Evolutionary conservation across 257 asterid genomes (phyloP).

Genomic region (Ocimum tenuiflorum): DNA sequence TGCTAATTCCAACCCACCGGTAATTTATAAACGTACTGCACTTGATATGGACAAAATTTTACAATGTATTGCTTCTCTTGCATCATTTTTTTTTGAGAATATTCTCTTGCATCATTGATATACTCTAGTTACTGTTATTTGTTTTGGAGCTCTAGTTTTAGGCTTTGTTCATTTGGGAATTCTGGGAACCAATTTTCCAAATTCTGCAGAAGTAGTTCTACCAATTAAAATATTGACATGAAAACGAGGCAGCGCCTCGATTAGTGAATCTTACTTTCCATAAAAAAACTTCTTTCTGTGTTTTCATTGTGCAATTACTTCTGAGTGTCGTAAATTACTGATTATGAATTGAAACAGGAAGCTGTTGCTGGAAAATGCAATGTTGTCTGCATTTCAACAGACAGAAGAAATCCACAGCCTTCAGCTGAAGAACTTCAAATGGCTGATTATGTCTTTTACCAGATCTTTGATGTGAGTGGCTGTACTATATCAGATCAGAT

Average conservation of each 20-base stretch:
- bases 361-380: constrained; percentile 85
- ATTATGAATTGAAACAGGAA: constrained; percentile 53
- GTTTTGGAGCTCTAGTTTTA: too few relatives aligned
- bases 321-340: neutral
- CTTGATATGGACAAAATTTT: neutral
- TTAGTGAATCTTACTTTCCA: too few relatives aligned
- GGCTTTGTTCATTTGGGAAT: too few relatives aligned
- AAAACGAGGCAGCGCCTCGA: too few relatives aligned
- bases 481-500: constrained; percentile 45
- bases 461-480: constrained; percentile 63
- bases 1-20: constrained; percentile 56
- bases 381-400: constrained; percentile 67
- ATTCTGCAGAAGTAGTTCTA: too few relatives aligned
- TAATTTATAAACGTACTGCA: constrained; percentile 22
- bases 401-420: constrained; percentile 75
- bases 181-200: too few relatives aligned
- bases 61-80: too few relatives aligned
- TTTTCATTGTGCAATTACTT: neutral
- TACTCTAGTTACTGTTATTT: too few relatives aligned
- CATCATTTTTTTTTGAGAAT: too few relatives aligned
- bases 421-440: constrained; percentile 49
- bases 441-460: constrained; percentile 70
- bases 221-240: too few relatives aligned
- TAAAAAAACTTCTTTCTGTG: neutral
- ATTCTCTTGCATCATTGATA: too few relatives aligned